Percentiles rank a stretch among this genome's conserved stretches.
These are phyloP conservation scores for Elsinoe fawcettii DNA, from an alignment of 2,329 filamentous ascomycete species.

Conservation along the genomic window DNA sequence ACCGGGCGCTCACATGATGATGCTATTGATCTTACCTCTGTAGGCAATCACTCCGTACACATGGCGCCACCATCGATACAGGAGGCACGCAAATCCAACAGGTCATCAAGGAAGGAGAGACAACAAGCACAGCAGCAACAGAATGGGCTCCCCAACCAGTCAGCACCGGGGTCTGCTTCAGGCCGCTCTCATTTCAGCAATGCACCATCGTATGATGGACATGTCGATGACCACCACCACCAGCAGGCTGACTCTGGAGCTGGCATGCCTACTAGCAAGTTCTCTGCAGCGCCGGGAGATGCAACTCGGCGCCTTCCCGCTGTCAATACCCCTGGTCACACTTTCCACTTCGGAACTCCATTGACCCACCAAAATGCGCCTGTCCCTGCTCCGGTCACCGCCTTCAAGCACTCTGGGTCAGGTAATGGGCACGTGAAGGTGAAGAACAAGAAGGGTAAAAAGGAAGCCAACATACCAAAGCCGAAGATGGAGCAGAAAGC, in stretches of 20 bases:
- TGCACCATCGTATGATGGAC: background rate
- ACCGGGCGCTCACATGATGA: slow-evolving; percentile 1
- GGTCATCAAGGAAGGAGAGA: background rate
- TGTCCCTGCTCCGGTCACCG: background rate
- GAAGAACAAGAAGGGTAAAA: background rate
- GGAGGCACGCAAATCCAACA: background rate
- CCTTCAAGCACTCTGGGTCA: no score
- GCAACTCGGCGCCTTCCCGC: background rate
- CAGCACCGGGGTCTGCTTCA: background rate
- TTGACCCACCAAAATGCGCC: background rate
- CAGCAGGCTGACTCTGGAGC: background rate
- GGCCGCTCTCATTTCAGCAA: background rate
- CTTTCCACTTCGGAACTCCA: background rate
- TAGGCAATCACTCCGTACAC: background rate
- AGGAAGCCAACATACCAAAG: background rate
- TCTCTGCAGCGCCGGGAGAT: background rate
- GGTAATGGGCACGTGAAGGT: background rate
- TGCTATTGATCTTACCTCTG: slow-evolving; percentile 10
- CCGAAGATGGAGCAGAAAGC: background rate
- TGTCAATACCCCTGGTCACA: background rate
- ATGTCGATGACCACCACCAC: background rate
- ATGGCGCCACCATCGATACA: background rate
- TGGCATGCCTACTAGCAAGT: background rate
- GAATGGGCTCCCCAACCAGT: background rate
- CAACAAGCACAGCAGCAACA: background rate